phyloP scores from a whole-genome alignment of 768 basidiomycete species.

The Lactarius trivialis region DNA sequence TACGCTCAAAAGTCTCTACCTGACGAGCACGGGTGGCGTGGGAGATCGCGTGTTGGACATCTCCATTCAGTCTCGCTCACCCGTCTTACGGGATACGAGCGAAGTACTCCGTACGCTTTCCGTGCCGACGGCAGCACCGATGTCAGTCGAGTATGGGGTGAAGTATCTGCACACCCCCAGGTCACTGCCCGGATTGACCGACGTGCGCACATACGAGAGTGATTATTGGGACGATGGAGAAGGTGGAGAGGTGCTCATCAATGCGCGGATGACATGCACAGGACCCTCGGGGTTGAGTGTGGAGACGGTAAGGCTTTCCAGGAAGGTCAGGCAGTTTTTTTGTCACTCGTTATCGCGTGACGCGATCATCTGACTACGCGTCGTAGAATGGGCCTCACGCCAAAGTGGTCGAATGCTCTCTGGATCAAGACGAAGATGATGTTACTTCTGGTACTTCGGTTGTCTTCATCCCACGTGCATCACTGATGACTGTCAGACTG shows the following conservation, averaged over 20 bases:
- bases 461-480: neutral
- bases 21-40: slow-evolving; percentile 53
- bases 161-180: slow-evolving; percentile 43
- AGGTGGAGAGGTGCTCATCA: slow-evolving; percentile 54
- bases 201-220: slow-evolving; percentile 48
- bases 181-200: slow-evolving; percentile 42
- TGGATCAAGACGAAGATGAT: slow-evolving; percentile 39
- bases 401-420: slow-evolving; percentile 46
- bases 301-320: slow-evolving; percentile 41
- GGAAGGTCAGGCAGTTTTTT: slow-evolving; percentile 37
- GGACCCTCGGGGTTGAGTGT: slow-evolving; percentile 55
- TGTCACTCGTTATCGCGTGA: neutral
- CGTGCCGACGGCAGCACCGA: slow-evolving; percentile 59
- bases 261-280: slow-evolving; percentile 42
- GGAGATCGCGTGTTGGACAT: slow-evolving; percentile 76
- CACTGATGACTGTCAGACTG: slow-evolving; percentile 40
- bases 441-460: slow-evolving; percentile 37
- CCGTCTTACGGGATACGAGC: slow-evolving; percentile 31
- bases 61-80: slow-evolving; percentile 59
- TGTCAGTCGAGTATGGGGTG: slow-evolving; percentile 49
- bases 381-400: slow-evolving; percentile 40
- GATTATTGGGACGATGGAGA: slow-evolving; percentile 45
- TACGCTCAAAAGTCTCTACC: slow-evolving; percentile 53
- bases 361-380: neutral
- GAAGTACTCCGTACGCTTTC: slow-evolving; percentile 64